Evolutionary conservation across 306 rosid species (phyloP).

Genomic region (barrel medic (Medicago truncatula)): MtrunA17r5.0-ANR NC_053045.1:30285501-30286000

Average conservation of each 20-base stretch:
- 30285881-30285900: constrained; percentile 24
- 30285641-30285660: constrained; percentile 42
- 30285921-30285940: constrained; percentile 5
- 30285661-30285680: constrained; percentile 29
- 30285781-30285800: constrained; percentile 19
- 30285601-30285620: constrained; percentile 22
- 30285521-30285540: constrained; percentile 49
- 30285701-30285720: constrained; percentile 35
- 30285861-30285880: constrained; percentile 37
- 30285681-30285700: constrained; percentile 37
- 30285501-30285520: constrained; percentile 45
- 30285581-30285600: constrained; percentile 29
- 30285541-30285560: constrained; percentile 46
- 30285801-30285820: constrained; percentile 36
- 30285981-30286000: constrained; percentile 30
- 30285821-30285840: constrained; percentile 36
- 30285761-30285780: background rate
- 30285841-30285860: constrained; percentile 35
- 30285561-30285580: constrained; percentile 53
- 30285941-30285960: background rate
- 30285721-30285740: background rate
- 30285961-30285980: background rate
- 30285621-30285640: constrained; percentile 55
- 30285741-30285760: background rate
- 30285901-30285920: constrained; percentile 35